Evolutionary conservation across 2,329 filamentous ascomycete species (phyloP), one percentile per base, ranked within the genome.

Genomic region (Diaporthe sp.): DNA sequence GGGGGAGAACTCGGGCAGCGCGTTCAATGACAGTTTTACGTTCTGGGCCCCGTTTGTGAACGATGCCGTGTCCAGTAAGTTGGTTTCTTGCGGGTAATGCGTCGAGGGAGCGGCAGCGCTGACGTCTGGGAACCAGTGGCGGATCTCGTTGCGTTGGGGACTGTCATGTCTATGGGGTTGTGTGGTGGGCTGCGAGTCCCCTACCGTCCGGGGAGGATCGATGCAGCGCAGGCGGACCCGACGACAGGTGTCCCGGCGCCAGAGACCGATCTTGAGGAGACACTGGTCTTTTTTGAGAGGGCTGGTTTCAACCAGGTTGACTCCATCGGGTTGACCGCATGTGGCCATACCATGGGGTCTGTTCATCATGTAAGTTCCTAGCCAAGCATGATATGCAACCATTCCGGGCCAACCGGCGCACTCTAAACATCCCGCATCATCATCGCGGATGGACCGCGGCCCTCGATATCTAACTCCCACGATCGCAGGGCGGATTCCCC

Each of bases 21-120:
- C 79, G 7, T 81, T 81, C 42, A 80, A 81, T 25, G 78, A 80
- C 58, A 81, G 78, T 66, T 80, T 79, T 44, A 78, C 76, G 22
- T 80, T 80, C 65, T 79, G 70, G 70, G 50, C 56, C 5, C 79
- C 79, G 10, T 81, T 79, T 37, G 79, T 80, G 22, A 80, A 79
- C 39, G 79, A 80, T 56, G 79, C 78, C 19, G 76, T 80, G 12
- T 73, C 80, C 32, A 81, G 79, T 80, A 75, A 75, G 79, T 19
- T 32, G 12, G 13, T 4, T 1, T 30, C 13, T 1, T 37, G 30
- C 8, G 22, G 22, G 32, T 35, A 51, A 17, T 2, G 5, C 22
- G 4, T 19, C 37, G 2, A n/a, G 3, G 19, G 0, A 1, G 27
- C 22, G 17, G 39, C 25, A 13, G 6, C 25, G 25, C 44, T 71